Evolutionary conservation across 2,329 filamentous ascomycete genomes (phyloP), one percentile per base, ranked within the genome.

Genomic region (Apiospora phragmitis): DNA sequence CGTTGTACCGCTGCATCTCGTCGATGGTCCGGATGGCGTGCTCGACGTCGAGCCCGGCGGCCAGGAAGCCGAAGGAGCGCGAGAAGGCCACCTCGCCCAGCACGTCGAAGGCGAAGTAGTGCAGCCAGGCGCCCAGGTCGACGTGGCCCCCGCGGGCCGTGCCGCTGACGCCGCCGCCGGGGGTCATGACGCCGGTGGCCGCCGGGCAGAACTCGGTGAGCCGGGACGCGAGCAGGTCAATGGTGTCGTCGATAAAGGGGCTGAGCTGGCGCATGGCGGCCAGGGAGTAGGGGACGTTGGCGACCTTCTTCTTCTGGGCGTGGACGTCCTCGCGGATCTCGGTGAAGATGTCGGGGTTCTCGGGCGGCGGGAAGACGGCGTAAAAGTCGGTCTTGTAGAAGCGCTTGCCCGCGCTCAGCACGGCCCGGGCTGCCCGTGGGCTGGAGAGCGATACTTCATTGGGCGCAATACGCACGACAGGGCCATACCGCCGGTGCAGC

Each of bases 261-360:
- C 81, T 81, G 43, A 86, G 82, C 77, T 86, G 83, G 72, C 85
- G 83, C 85, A 87, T 87, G 9, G 84, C 83, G 0, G 83, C 82
- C 85, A 88, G 87, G 77, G 82, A 84, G 76, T 88, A 88, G 0
- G 85, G 84, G 45, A 85, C 83, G 67, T 85, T 85, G 73, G 83
- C 84, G 5, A 86, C 84, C 75, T 85, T 83, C 79, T 88, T 89
- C 82, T 88, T 88, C 71, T 83, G 81, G 0, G 86, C 85, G 76
- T 89, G 87, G n/a, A 86, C 84, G 8, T 84, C 81, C 77, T 88
- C 86, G 69, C 86, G 81, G 21, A 81, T 84, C 76, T 89, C 87
- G 51, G 87, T 88, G 78, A 89, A 89, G 76, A 89, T 88, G 71
- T 89, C 87, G 7, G 87, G 86, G 78, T 88, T 88, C 78, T 87